These are phyloP conservation scores for Rhytidiadelphus loreus DNA, from an alignment of 225 moss, liverwort and hornwort species.

Conservation along the genomic window DNA sequence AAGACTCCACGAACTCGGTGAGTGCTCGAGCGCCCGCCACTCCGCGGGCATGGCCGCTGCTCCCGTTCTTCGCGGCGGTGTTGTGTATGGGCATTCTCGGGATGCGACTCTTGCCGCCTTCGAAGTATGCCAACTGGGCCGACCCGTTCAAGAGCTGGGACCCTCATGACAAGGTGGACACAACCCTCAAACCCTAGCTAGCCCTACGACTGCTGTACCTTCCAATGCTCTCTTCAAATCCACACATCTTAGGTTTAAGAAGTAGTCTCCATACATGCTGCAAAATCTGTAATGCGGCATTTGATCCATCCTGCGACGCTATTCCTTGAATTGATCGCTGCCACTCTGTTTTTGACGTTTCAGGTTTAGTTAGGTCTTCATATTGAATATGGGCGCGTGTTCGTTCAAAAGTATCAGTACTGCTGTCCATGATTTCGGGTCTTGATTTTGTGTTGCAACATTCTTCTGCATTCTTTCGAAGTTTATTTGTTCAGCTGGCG, in stretches of 20 bases:
- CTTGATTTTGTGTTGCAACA: background rate
- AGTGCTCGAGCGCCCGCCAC: background rate
- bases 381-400: background rate
- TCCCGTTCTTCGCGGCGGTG: constrained; percentile 36
- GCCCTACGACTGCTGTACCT: background rate
- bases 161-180: constrained; percentile 35
- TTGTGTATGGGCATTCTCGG: constrained; percentile 35
- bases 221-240: background rate
- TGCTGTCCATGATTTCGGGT: background rate
- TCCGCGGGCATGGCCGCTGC: constrained; percentile 42
- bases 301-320: background rate
- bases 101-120: constrained; percentile 37
- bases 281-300: background rate
- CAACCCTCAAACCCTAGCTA: constrained; percentile 13
- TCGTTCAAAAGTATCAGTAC: background rate
- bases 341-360: background rate
- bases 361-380: background rate
- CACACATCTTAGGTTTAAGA: background rate
- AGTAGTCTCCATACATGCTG: background rate
- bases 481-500: background rate
- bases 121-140: constrained; percentile 33
- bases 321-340: background rate
- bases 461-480: background rate
- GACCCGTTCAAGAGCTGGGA: constrained; percentile 51
- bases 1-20: constrained; percentile 20